phyloP scores from a whole-genome alignment of 805 yeast species.

The Saccharomyces cerevisiae region DNA sequence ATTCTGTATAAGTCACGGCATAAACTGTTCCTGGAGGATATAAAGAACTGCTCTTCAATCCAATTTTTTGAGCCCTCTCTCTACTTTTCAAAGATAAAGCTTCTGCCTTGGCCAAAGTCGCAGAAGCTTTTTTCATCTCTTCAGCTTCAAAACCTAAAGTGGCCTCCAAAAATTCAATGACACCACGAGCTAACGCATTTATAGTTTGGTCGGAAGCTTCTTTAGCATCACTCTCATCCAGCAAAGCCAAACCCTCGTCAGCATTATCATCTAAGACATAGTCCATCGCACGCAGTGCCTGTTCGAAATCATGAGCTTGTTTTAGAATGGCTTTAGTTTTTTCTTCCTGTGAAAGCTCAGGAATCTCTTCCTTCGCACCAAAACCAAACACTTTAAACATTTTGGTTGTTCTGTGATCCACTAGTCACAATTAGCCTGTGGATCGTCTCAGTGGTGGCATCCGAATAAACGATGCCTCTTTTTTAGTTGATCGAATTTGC shows the following conservation, averaged over 20 bases:
- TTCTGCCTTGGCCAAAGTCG: constrained; percentile 65
- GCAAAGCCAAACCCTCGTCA: constrained; percentile 51
- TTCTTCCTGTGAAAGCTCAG: constrained; percentile 24
- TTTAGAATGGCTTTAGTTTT: constrained; percentile 31
- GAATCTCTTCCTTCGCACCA: constrained; percentile 10
- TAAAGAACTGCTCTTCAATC: constrained; percentile 52
- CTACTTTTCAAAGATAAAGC: constrained; percentile 54
- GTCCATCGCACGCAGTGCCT: constrained; percentile 85
- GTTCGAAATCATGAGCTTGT: constrained; percentile 49
- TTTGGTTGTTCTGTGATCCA: not conserved
- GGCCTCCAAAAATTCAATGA: constrained; percentile 83
- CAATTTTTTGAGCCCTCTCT: constrained; percentile 48
- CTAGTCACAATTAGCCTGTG: not conserved
- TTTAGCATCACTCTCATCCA: constrained; percentile 25
- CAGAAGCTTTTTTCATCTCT: constrained; percentile 72
- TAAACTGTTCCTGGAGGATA: constrained; percentile 95
- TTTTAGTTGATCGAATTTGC: not conserved
- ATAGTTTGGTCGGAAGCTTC: constrained; percentile 46
- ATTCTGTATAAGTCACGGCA: constrained; percentile 84
- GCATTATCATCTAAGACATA: constrained; percentile 78
- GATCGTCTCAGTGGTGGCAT: not conserved
- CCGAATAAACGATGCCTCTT: not conserved
- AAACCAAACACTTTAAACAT: constrained; percentile 34
- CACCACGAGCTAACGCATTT: constrained; percentile 73
- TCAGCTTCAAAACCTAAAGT: constrained; percentile 89